Conservation (phyloP, 1,139 yeast genomes). For the Debaryomyces nepalensis region DNA sequence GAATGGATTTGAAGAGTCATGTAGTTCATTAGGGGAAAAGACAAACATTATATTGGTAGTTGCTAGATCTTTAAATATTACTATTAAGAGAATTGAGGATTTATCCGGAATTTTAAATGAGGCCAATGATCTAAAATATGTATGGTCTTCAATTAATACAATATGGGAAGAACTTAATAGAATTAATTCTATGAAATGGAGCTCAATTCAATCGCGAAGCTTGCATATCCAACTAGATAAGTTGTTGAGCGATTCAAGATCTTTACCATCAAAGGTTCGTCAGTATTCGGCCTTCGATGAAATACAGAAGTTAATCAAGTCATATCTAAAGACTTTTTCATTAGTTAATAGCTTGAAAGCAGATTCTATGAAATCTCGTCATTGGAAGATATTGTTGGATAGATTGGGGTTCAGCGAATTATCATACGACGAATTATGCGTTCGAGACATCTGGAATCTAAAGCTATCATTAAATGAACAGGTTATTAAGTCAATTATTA, state of each 20-base stretch:
- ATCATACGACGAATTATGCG: slow-evolving; percentile 32
- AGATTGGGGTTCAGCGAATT: slow-evolving; percentile 27
- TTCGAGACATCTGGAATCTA: slow-evolving; percentile 69
- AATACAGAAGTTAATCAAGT: slow-evolving; percentile 52
- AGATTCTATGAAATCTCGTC: slow-evolving; percentile 65
- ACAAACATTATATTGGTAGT: slow-evolving; percentile 43
- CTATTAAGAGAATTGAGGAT: slow-evolving; percentile 33
- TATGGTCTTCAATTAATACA: slow-evolving; percentile 68
- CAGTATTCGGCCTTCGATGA: slow-evolving; percentile 74
- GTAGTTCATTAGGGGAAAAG: slow-evolving; percentile 25
- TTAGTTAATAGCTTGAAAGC: slow-evolving; percentile 56
- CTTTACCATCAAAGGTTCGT: slow-evolving; percentile 62
- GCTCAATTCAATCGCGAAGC: slow-evolving; percentile 47
- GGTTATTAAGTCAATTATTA: slow-evolving; percentile 53
- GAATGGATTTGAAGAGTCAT: slow-evolving; percentile 41
- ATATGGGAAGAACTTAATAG: slow-evolving; percentile 57
- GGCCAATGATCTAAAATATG: slow-evolving; percentile 58
- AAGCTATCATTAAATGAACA: slow-evolving; percentile 52
- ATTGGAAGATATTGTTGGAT: slow-evolving; percentile 64
- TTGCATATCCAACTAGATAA: slow-evolving; percentile 58
- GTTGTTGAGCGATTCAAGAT: slow-evolving; percentile 49
- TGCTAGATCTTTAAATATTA: slow-evolving; percentile 45
- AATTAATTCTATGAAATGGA: slow-evolving; percentile 56
- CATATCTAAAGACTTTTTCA: slow-evolving; percentile 42
- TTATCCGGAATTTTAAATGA: slow-evolving; percentile 50